Evolutionary conservation across 352 stramenopile species (phyloP).

Genomic region (Pythium monospermum): DNA sequence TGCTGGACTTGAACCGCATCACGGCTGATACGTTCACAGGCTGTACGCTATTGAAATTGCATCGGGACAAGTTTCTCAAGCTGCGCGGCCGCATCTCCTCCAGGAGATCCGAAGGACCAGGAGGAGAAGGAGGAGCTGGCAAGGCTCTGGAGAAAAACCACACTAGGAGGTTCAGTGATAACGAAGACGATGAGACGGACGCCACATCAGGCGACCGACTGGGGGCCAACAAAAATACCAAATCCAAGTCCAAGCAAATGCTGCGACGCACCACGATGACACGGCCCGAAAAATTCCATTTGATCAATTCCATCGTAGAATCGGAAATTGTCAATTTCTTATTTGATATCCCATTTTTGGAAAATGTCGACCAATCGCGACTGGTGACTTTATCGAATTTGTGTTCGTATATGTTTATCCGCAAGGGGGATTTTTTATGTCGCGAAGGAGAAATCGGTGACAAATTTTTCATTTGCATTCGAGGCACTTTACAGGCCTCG

Average conservation of each 20-base stretch:
- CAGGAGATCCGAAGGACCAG: constrained; percentile 14
- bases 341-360: constrained; percentile 60
- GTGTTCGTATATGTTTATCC: constrained; percentile 62
- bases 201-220: too few relatives aligned
- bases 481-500: constrained; percentile 43
- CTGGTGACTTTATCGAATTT: constrained; percentile 60
- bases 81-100: constrained; percentile 26
- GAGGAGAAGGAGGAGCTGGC: too few relatives aligned
- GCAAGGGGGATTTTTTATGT: constrained; percentile 41
- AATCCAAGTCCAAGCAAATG: too few relatives aligned
- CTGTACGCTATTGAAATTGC: constrained; percentile 55
- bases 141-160: constrained; percentile 27
- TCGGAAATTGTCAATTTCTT: constrained; percentile 67
- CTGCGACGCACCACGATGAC: constrained; percentile 27
- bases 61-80: constrained; percentile 46
- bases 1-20: constrained; percentile 55
- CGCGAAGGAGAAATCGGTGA: constrained; percentile 56
- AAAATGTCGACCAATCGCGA: constrained; percentile 48
- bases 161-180: constrained; percentile 47
- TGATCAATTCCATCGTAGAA: constrained; percentile 60
- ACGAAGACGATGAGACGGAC: constrained; percentile 14
- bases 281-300: constrained; percentile 50
- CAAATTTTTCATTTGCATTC: constrained; percentile 69
- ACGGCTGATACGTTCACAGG: constrained; percentile 46
- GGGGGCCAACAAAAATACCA: not conserved